These are phyloP conservation scores for Limnomonas spitsbergensis DNA, from an alignment of 139 green algal genomes.

Conservation along the genomic window DNA sequence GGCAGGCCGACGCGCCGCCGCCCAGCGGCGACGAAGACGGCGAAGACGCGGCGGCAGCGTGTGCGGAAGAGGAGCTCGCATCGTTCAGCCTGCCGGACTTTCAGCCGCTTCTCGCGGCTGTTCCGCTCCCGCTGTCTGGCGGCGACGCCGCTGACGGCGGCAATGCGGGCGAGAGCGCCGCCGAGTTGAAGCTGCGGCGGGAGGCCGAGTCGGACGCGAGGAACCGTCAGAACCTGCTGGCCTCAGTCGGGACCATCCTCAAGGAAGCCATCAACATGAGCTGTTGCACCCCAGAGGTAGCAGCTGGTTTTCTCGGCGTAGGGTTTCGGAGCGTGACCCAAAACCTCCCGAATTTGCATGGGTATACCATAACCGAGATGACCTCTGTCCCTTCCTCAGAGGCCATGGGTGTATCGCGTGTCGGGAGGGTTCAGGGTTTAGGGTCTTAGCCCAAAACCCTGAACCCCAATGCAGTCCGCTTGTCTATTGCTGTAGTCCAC, in stretches of 20 bases:
- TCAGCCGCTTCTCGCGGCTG: background rate
- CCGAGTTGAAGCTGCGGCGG: background rate
- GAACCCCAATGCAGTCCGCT: too few species aligned
- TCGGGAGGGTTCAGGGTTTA: too few species aligned
- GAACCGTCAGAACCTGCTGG: background rate
- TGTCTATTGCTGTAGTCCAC: too few species aligned
- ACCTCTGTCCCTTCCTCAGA: too few species aligned
- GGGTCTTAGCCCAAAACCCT: too few species aligned
- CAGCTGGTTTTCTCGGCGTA: too few species aligned
- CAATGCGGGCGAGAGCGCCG: background rate
- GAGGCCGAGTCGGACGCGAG: background rate
- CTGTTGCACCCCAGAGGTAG: slow-evolving; percentile 8
- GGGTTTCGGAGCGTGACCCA: too few species aligned
- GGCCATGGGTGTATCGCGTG: too few species aligned
- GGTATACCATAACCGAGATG: too few species aligned
- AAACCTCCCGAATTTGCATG: too few species aligned
- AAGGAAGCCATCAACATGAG: slow-evolving; percentile 8
- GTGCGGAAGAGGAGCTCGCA: background rate
- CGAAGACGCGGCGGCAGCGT: background rate
- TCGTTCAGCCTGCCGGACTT: background rate
- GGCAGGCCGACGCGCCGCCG: background rate
- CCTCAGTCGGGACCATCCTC: background rate
- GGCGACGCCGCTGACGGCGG: background rate
- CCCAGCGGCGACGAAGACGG: background rate
- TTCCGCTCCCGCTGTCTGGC: background rate